These are phyloP conservation scores for Berberis vulgaris DNA, from an alignment of 164 flowering plant genomes.

Conservation along the genomic window DNA sequence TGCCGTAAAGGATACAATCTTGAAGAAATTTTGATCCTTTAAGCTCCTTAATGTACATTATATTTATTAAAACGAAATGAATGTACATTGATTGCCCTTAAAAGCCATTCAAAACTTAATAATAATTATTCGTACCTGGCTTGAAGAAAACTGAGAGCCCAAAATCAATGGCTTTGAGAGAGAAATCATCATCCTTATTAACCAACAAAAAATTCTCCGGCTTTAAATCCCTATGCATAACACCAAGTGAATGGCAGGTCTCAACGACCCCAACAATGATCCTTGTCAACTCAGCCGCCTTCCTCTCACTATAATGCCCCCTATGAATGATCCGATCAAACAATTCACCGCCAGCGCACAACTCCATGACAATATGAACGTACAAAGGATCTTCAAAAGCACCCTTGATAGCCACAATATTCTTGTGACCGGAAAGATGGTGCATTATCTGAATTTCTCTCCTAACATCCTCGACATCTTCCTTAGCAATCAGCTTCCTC, in stretches of 20 bases:
- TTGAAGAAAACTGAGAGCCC: conserved; percentile 58
- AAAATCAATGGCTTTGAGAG: conserved; percentile 49
- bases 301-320: conserved; percentile 51
- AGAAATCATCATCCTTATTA: conserved; percentile 46
- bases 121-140: conserved; percentile 27
- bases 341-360: conserved; percentile 54
- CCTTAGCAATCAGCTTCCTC: conserved; percentile 41
- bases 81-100: too few relatives aligned
- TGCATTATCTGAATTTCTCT: conserved; percentile 66
- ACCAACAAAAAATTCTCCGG: conserved; percentile 55
- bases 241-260: conserved; percentile 56
- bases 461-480: conserved; percentile 53
- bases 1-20: not conserved
- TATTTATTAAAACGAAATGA: not conserved
- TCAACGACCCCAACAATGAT: conserved; percentile 52
- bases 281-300: conserved; percentile 47
- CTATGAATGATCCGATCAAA: conserved; percentile 52
- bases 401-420: conserved; percentile 44
- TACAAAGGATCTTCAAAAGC: conserved; percentile 46
- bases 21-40: not conserved
- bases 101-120: not conserved
- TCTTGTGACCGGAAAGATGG: conserved; percentile 48
- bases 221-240: conserved; percentile 54
- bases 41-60: not conserved
- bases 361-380: conserved; percentile 51